These are phyloP conservation scores for Claviceps sp. DNA, from an alignment of 2,329 filamentous ascomycete genomes.

Conservation along the genomic window DNA sequence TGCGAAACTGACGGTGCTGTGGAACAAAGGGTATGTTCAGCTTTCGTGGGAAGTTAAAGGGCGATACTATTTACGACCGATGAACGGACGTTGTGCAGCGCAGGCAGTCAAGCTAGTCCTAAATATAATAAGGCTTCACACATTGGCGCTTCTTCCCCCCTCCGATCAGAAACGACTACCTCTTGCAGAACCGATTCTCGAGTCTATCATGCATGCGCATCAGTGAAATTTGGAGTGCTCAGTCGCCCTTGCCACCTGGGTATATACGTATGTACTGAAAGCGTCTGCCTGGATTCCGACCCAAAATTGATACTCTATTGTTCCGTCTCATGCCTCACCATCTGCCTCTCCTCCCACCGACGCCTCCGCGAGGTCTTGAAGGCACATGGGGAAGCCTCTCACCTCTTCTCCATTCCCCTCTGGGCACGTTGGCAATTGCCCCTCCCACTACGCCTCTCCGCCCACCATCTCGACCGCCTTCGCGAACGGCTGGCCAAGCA, in stretches of 20 bases:
- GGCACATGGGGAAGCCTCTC: constrained; percentile 44
- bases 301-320: background rate
- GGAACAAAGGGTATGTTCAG: constrained; percentile 64
- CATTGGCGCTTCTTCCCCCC: background rate
- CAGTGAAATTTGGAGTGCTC: background rate
- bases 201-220: background rate
- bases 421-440: constrained; percentile 24
- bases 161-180: constrained; percentile 6
- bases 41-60: constrained; percentile 74
- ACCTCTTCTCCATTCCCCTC: constrained; percentile 54
- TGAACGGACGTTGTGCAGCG: constrained; percentile 25
- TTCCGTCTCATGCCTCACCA: constrained; percentile 11
- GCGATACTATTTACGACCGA: constrained; percentile 71
- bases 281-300: too few species aligned
- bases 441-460: constrained; percentile 25
- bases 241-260: constrained; percentile 2
- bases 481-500: constrained; percentile 22
- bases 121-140: constrained; percentile 26
- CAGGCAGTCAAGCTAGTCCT: constrained; percentile 10
- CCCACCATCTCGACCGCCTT: constrained; percentile 21
- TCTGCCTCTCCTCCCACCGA: constrained; percentile 12
- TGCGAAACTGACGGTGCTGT: constrained; percentile 10
- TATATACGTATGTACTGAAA: constrained; percentile 16
- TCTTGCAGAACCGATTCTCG: background rate
- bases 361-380: constrained; percentile 14